Evolutionary conservation across 257 asterid species (phyloP).

Genomic region (Solanum ossicruentum): DNA sequence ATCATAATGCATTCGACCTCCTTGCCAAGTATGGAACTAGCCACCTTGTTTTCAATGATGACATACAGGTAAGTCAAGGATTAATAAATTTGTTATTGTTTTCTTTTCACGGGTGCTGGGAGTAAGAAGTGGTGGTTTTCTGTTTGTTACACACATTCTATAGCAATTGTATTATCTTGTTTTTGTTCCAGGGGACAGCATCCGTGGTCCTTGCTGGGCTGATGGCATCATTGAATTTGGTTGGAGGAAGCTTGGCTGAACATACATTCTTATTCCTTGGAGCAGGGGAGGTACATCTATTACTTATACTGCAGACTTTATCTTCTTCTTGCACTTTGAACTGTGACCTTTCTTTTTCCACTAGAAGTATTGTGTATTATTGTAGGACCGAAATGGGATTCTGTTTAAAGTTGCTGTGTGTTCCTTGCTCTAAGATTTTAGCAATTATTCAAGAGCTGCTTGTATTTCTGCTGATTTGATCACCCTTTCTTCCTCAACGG

Average conservation of each 20-base stretch:
- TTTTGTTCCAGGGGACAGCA: slow-evolving; percentile 62
- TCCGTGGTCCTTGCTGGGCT: slow-evolving; percentile 78
- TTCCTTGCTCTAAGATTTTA: neutral
- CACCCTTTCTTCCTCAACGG: neutral
- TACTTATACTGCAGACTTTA: neutral
- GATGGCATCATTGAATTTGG: slow-evolving; percentile 45
- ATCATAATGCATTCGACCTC: slow-evolving; percentile 80
- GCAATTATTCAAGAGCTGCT: neutral
- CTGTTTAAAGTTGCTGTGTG: neutral
- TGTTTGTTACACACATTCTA: neutral
- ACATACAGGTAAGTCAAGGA: slow-evolving; percentile 43
- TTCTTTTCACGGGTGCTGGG: neutral
- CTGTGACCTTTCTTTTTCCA: neutral
- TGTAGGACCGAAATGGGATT: neutral
- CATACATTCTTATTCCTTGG: slow-evolving; percentile 72
- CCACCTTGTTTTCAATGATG: slow-evolving; percentile 80
- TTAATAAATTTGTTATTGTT: neutral
- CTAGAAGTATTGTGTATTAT: neutral
- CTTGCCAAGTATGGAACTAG: slow-evolving; percentile 58
- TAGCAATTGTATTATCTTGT: neutral
- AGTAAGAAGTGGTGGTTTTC: neutral
- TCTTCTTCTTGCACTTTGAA: neutral
- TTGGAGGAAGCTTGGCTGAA: slow-evolving; percentile 62
- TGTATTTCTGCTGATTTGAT: neutral
- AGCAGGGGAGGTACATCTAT: slow-evolving; percentile 63